phyloP scores from a whole-genome alignment of 2,329 filamentous ascomycete genomes.

The Leptographium radiaticola region DNA sequence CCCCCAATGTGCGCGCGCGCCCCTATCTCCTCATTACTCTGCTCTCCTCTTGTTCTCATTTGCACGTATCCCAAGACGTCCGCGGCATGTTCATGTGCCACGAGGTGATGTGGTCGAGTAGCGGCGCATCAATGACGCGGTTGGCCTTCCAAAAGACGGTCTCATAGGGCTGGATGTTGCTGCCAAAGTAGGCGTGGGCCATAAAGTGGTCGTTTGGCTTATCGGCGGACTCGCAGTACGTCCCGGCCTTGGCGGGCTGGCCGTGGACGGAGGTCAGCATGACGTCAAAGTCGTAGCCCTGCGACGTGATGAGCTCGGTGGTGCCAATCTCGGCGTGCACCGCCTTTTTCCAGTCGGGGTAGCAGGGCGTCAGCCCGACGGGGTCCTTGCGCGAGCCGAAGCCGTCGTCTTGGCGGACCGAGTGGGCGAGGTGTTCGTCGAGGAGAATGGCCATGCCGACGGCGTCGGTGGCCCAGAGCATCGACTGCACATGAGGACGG shows the following conservation, averaged over 20 bases:
- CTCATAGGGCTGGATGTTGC: slow-evolving; percentile 24
- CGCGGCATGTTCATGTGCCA: slow-evolving; percentile 15
- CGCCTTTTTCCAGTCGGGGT: slow-evolving; percentile 14
- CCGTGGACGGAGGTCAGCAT: slow-evolving; percentile 20
- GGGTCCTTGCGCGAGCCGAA: slow-evolving; percentile 15
- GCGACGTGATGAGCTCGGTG: slow-evolving; percentile 15
- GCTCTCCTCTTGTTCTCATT: neutral
- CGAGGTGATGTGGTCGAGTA: slow-evolving; percentile 17
- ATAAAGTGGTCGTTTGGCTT: slow-evolving; percentile 10
- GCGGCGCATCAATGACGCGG: slow-evolving; percentile 16
- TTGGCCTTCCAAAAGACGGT: slow-evolving; percentile 24
- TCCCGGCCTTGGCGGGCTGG: neutral
- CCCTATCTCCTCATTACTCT: neutral
- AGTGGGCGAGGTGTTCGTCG: slow-evolving; percentile 14
- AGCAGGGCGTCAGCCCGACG: slow-evolving; percentile 19
- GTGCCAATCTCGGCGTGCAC: slow-evolving; percentile 20
- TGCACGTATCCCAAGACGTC: neutral
- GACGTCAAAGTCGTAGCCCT: slow-evolving; percentile 21
- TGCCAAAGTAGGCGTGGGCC: slow-evolving; percentile 19
- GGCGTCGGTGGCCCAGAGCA: slow-evolving; percentile 24
- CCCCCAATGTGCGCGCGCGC: neutral
- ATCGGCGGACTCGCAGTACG: slow-evolving; percentile 15
- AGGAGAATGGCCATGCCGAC: slow-evolving; percentile 24
- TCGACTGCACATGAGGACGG: slow-evolving; percentile 22
- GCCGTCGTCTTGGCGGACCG: slow-evolving; percentile 7